Conservation (phyloP, 768 basidiomycete species). For the Serendipita sp. region DNA sequence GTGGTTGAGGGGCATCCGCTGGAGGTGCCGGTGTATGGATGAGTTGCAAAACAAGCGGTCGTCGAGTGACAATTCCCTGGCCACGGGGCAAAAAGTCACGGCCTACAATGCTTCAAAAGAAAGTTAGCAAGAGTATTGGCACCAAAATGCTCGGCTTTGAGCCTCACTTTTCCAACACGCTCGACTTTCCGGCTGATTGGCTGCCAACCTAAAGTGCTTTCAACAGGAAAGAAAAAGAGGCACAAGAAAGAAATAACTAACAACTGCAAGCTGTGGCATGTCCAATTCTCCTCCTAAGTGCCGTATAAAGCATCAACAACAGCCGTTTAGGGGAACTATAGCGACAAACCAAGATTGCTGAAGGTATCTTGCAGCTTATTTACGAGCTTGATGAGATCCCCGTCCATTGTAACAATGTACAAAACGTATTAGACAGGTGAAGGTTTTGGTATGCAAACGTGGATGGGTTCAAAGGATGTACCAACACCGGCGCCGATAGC, state of each 20-base stretch:
- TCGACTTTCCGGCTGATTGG: constrained; percentile 92
- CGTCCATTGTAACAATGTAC: constrained; percentile 47
- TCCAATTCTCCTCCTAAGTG: constrained; percentile 71
- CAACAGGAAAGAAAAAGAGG: constrained; percentile 11
- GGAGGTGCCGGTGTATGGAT: constrained; percentile 69
- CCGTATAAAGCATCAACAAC: background rate
- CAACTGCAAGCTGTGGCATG: constrained; percentile 83
- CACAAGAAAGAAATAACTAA: constrained; percentile 17
- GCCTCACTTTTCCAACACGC: constrained; percentile 84
- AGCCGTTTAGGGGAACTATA: background rate
- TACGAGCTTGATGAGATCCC: constrained; percentile 83
- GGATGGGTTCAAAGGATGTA: background rate
- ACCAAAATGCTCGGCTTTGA: background rate
- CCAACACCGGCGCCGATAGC: background rate
- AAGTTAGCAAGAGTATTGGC: background rate
- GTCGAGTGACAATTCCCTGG: constrained; percentile 87
- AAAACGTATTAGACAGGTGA: background rate
- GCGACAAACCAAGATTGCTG: constrained; percentile 57
- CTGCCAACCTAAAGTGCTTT: constrained; percentile 64
- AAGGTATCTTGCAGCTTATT: constrained; percentile 93
- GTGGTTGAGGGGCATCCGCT: constrained; percentile 14
- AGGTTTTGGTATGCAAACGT: background rate
- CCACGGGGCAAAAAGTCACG: constrained; percentile 79
- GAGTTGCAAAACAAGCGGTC: constrained; percentile 89
- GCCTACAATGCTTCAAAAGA: constrained; percentile 67